phyloP scores from a whole-genome alignment of 257 asterid genomes.

The Lithospermum erythrorhizon region DNA sequence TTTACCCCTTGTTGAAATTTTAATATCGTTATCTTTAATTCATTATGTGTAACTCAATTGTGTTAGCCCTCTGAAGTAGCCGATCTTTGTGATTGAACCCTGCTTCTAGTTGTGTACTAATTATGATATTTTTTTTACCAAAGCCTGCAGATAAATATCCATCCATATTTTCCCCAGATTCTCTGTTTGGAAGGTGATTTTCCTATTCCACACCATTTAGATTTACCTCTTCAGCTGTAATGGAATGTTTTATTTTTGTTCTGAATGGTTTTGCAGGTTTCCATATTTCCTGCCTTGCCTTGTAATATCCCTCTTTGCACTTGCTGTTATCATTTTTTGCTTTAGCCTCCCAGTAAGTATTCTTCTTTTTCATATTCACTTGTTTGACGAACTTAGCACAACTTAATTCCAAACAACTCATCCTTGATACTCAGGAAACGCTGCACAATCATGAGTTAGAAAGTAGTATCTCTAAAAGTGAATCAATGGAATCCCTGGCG shows the following conservation, averaged over 20 bases:
- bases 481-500: slow-evolving; percentile 25
- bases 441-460: slow-evolving; percentile 29
- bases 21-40: no score
- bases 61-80: no score
- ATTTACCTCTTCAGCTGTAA: no score
- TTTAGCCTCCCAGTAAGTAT: slow-evolving; percentile 66
- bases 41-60: no score
- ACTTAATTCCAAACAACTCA: slow-evolving; percentile 1
- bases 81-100: no score
- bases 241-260: no score
- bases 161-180: slow-evolving; percentile 39
- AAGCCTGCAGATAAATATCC: slow-evolving; percentile 85
- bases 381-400: slow-evolving; percentile 5
- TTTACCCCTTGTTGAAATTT: no score
- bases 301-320: slow-evolving; percentile 40
- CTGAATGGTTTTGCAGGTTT: slow-evolving; percentile 31
- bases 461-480: slow-evolving; percentile 7
- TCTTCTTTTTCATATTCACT: no score
- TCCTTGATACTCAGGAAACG: slow-evolving; percentile 42
- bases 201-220: background rate
- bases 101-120: no score
- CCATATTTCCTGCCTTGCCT: slow-evolving; percentile 78
- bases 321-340: slow-evolving; percentile 32
- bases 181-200: slow-evolving; percentile 47
- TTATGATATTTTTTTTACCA: slow-evolving; percentile 8